Conservation (phyloP, 805 yeast genomes). For the Yamadazyma sp. region DNA sequence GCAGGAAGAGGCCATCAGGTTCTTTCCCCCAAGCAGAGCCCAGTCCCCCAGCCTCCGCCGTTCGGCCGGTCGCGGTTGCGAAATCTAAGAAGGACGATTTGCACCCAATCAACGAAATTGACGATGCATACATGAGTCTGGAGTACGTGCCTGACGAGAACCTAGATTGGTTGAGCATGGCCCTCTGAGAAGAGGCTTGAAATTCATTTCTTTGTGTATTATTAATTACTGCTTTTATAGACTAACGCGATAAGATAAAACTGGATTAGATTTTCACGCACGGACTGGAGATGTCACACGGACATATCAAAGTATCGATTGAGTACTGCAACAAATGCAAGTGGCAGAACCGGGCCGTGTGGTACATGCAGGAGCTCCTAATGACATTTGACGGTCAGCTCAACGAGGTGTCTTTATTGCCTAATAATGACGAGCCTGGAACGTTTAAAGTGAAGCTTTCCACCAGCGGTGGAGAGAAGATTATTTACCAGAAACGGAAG, state of each 20-base stretch:
- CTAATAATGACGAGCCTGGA: constrained; percentile 25
- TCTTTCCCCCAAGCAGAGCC: too few relatives aligned
- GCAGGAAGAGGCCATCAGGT: too few relatives aligned
- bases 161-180: constrained; percentile 33
- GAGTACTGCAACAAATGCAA: constrained; percentile 80
- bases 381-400: constrained; percentile 71
- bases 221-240: constrained; percentile 6
- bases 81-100: constrained; percentile 10
- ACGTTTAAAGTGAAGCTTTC: constrained; percentile 21
- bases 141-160: constrained; percentile 17
- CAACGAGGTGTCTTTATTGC: constrained; percentile 39
- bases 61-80: too few relatives aligned
- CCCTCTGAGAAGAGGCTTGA: constrained; percentile 16
- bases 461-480: constrained; percentile 8
- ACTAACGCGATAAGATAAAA: constrained; percentile 1
- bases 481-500: constrained; percentile 54
- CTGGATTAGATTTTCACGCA: not conserved
- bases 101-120: constrained; percentile 16
- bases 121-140: constrained; percentile 15
- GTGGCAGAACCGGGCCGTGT: constrained; percentile 85
- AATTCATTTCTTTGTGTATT: constrained; percentile 8
- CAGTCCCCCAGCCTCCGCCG: too few relatives aligned
- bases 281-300: not conserved
- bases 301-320: constrained; percentile 43
- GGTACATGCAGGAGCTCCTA: constrained; percentile 85